These are phyloP conservation scores for Exophiala dermatitidis DNA, from an alignment of 2,329 filamentous ascomycete genomes.

Conservation along the genomic window DNA sequence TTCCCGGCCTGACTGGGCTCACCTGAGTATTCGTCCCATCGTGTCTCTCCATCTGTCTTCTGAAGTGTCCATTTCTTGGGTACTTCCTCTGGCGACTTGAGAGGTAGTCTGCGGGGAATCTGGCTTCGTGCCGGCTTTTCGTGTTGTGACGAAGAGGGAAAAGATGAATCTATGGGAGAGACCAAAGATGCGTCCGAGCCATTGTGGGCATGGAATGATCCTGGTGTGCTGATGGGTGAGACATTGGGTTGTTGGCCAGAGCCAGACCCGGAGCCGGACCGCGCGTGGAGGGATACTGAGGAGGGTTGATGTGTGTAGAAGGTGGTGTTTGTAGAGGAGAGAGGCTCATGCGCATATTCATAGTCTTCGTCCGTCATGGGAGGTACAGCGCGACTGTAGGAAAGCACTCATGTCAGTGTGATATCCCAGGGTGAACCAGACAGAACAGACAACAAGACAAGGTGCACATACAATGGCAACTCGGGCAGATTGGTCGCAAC, in stretches of 20 bases:
- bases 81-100: constrained; percentile 22
- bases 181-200: constrained; percentile 25
- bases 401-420: not conserved
- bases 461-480: constrained; percentile 35
- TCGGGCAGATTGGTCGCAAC: constrained; percentile 31
- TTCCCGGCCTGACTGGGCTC: constrained; percentile 54
- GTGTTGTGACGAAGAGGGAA: constrained; percentile 25
- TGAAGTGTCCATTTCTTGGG: constrained; percentile 17
- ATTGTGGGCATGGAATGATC: constrained; percentile 10
- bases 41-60: constrained; percentile 35
- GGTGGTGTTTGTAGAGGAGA: constrained; percentile 50
- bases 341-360: constrained; percentile 15
- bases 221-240: constrained; percentile 28
- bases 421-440: not conserved
- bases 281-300: constrained; percentile 4
- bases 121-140: constrained; percentile 15
- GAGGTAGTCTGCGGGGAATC: constrained; percentile 25
- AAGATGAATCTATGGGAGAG: constrained; percentile 30
- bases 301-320: constrained; percentile 49
- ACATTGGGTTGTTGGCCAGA: constrained; percentile 9
- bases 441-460: not conserved
- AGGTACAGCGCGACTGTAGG: constrained; percentile 23
- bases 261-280: not conserved
- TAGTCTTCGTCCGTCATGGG: constrained; percentile 17
- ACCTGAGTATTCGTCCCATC: constrained; percentile 61